phyloP scores from a whole-genome alignment of 2,329 filamentous ascomycete genomes.

The Diplodia scrobiculata region DNA sequence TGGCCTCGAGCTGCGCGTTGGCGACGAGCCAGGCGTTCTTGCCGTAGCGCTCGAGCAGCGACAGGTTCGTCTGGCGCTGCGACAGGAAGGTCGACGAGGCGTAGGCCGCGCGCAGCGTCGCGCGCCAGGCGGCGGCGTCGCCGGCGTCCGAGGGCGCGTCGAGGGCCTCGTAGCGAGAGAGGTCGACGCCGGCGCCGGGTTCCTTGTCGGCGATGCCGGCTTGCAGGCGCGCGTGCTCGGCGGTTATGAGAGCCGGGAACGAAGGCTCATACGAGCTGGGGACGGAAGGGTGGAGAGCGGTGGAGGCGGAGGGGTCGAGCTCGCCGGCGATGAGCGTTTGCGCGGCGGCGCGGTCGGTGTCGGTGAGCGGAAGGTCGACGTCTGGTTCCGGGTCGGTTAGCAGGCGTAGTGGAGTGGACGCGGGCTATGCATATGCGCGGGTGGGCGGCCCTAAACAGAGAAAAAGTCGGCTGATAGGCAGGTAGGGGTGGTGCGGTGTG shows the following conservation, averaged over 20 bases:
- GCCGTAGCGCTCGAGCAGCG: constrained; percentile 76
- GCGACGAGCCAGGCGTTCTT: constrained; percentile 89
- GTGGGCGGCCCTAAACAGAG: background rate
- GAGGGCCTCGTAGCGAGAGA: constrained; percentile 79
- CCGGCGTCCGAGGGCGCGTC: constrained; percentile 55
- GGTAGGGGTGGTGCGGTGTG: constrained; percentile 31
- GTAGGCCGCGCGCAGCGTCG: constrained; percentile 59
- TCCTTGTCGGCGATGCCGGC: constrained; percentile 49
- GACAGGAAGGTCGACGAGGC: constrained; percentile 61
- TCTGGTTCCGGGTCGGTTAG: constrained; percentile 55
- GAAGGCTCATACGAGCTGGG: constrained; percentile 55
- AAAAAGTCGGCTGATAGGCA: background rate
- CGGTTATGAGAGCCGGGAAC: constrained; percentile 67
- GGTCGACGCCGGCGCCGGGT: constrained; percentile 69
- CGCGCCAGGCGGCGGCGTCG: constrained; percentile 52
- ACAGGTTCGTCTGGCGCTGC: constrained; percentile 62
- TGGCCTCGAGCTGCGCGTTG: constrained; percentile 77
- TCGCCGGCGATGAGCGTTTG: constrained; percentile 70
- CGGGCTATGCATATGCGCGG: constrained; percentile 27
- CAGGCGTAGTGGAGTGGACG: constrained; percentile 20
- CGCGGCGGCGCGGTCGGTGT: constrained; percentile 65
- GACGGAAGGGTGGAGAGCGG: constrained; percentile 60
- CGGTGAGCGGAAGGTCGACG: constrained; percentile 73
- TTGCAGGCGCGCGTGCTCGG: constrained; percentile 69
- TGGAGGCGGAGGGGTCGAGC: constrained; percentile 48